Evolutionary conservation across 2,329 filamentous ascomycete genomes (phyloP).

Genomic region (Aspergillus chevalieri): DNA sequence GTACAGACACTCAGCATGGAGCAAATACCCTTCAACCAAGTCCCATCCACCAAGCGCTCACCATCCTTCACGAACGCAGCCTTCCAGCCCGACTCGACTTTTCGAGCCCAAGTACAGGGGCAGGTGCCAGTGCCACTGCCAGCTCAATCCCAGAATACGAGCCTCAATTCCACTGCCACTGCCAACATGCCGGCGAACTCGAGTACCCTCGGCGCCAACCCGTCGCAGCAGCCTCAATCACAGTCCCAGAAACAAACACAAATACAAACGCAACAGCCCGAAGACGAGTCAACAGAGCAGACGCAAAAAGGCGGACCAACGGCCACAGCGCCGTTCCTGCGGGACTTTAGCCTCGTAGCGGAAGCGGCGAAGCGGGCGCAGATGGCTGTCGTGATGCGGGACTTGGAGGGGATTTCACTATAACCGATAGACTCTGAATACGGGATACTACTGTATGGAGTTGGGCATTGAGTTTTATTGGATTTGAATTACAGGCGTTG

Average conservation of each 20-base stretch:
- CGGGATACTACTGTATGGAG: too few relatives aligned
- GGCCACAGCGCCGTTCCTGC: conserved; percentile 58
- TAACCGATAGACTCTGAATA: conserved; percentile 10
- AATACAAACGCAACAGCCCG: not conserved
- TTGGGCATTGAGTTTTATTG: not conserved
- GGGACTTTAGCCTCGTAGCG: conserved; percentile 77
- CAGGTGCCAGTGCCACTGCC: too few relatives aligned
- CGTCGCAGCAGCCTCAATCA: not conserved
- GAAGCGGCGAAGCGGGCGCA: conserved; percentile 92
- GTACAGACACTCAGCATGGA: not conserved
- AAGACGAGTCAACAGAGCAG: not conserved
- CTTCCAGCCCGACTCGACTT: too few relatives aligned
- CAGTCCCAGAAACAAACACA: not conserved
- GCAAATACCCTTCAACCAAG: too few relatives aligned
- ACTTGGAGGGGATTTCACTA: conserved; percentile 55
- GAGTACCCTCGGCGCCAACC: too few relatives aligned
- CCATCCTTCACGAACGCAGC: too few relatives aligned
- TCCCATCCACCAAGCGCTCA: too few relatives aligned
- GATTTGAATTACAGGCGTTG: not conserved
- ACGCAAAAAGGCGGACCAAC: conserved; percentile 23
- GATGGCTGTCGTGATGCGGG: conserved; percentile 80
- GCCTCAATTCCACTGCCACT: too few relatives aligned
- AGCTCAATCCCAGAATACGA: too few relatives aligned
- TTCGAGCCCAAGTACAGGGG: too few relatives aligned
- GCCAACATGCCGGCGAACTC: too few relatives aligned